Base-by-base conservation (phyloP, 2,329 filamentous ascomycete species). In the Aspergillus candidus region DNA sequence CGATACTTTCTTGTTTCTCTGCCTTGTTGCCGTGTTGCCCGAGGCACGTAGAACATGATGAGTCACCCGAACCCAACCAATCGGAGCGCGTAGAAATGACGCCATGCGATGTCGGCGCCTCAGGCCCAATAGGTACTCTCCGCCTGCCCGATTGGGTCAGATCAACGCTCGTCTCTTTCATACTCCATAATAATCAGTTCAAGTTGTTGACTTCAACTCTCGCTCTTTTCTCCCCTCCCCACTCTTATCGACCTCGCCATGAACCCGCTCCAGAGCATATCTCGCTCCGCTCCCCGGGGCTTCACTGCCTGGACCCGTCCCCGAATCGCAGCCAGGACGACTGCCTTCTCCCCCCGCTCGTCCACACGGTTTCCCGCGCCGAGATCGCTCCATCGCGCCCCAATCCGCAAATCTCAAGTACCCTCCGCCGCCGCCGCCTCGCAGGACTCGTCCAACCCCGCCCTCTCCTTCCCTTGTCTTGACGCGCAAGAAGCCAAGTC, bases 401-500 rank as follows among this genome's bases (percentile, higher is more conserved):
- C 54, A 14, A 37, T 48, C 18, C 40, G 49, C 38, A 32, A 45
- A 48, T 32, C 53, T 47, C 56, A 56, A 27, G 50, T 52, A 3
- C 46, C 48, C 22, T 22, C 52, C 10, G 49, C 51, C 47, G 49
- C 51, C 47, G 18, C 58, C 56, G 31, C 46, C 10, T 33, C 46
- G 3, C 54, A 52, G 29, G 56, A 62, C 55, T 70, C 72, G 2
- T 87, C 86, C 4, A 94, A 94, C 61, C 87, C 88, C 3, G 84
- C 88, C 53, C 85, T 94, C 75, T 82, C 86, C 0, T 95, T 95
- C 57, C 89, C 89, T 3, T 95, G 89, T 61, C 83, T 95, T 36
- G 89, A 95, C 61, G 88, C 85, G 3, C 74, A 90, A 44, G 89
- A 94, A 60, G 79, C 77, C 31, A 83, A 84, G 50, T 88, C 91